Percentiles rank a stretch among this genome's conserved stretches.
These are phyloP conservation scores for Trametes villosa DNA, from an alignment of 768 basidiomycete genomes.

Conservation along the genomic window DNA sequence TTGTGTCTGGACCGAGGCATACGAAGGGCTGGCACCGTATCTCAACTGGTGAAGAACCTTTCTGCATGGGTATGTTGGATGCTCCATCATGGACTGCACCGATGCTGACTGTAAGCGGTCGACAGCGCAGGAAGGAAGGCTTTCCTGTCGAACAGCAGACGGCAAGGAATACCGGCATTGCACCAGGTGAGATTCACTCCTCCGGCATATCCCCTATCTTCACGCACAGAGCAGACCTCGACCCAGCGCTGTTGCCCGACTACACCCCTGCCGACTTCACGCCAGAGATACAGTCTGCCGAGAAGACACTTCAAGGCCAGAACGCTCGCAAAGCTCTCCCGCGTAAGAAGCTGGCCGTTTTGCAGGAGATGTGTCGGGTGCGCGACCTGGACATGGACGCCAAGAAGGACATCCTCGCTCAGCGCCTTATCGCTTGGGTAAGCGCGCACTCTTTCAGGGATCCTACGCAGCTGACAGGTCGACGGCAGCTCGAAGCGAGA, in stretches of 20 bases:
- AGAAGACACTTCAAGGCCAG: neutral
- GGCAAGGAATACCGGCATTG: neutral
- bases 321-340: neutral
- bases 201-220: no score
- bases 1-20: constrained; percentile 17
- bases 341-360: neutral
- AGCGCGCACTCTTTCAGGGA: no score
- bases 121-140: neutral
- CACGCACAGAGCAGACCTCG: no score
- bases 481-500: no score
- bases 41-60: constrained; percentile 1
- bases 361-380: neutral
- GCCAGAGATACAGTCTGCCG: neutral
- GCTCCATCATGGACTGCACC: no score
- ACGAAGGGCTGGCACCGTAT: constrained; percentile 5
- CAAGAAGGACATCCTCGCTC: neutral
- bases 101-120: no score
- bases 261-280: neutral
- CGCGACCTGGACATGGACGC: neutral
- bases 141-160: neutral
- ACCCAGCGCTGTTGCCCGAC: no score
- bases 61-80: constrained; percentile 22
- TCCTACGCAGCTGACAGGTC: no score
- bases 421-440: neutral
- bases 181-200: no score